phyloP scores from a whole-genome alignment of 345 rosid genomes.

The Hibiscus mutabilis region DNA sequence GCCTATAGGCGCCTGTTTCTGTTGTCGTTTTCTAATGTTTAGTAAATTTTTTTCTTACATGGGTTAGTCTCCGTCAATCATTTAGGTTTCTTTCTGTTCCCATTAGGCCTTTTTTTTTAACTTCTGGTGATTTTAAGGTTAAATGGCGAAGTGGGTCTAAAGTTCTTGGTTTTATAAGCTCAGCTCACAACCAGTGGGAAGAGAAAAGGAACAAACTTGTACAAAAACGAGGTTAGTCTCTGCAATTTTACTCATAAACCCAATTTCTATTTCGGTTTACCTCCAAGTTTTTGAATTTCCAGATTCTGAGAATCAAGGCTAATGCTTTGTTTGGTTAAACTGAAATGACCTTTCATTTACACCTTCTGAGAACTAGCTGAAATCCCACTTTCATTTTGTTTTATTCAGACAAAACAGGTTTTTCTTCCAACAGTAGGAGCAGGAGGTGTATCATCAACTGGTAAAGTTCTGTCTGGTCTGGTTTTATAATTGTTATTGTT shows the following conservation, averaged over 20 bases:
- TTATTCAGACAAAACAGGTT: too few relatives aligned
- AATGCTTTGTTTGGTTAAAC: too few relatives aligned
- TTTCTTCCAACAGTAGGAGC: background rate
- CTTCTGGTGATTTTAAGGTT: conserved; percentile 6
- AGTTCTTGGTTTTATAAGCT: background rate
- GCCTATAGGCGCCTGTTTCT: background rate
- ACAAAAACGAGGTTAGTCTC: conserved; percentile 1
- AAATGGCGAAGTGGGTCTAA: conserved; percentile 3
- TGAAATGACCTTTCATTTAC: too few relatives aligned
- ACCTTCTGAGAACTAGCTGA: too few relatives aligned
- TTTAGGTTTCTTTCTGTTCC: background rate
- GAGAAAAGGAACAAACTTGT: conserved; percentile 1
- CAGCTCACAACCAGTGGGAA: background rate
- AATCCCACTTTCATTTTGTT: too few relatives aligned
- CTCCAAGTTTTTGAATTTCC: background rate
- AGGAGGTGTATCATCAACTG: background rate
- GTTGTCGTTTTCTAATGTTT: background rate
- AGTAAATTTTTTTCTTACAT: background rate
- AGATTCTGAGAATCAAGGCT: background rate
- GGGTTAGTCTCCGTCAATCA: background rate
- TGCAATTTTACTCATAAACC: background rate
- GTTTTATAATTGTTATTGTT: background rate
- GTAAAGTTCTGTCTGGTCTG: conserved; percentile 8
- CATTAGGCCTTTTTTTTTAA: background rate
- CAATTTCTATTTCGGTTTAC: background rate